Evolutionary conservation across 2,329 filamentous ascomycete species (phyloP), one percentile per base, ranked within the genome.

Genomic region (Aspergillus bombycis): DNA sequence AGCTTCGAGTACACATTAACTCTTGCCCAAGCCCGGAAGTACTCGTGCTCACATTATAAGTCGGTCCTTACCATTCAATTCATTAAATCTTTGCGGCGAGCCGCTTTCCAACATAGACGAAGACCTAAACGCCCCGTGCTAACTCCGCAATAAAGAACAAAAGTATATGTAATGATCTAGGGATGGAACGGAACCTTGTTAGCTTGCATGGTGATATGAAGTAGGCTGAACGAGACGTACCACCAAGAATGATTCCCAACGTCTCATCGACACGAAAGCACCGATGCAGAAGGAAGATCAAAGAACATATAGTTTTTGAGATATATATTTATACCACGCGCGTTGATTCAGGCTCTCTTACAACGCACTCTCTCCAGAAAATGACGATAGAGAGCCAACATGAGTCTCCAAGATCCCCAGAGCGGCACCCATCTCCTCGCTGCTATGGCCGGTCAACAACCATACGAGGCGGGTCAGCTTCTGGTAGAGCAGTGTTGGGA

Each of bases 371-470:
- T 71, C 58, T 19, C 67, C 62, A 14, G 65, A 53, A 26, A 68
- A 68, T 4, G 50, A 36, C 14, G 34, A 61, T 30, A 71, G 65
- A 4, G 65, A 54, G 43, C 62, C 68, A 21, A 60, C 63, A 41
- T 70, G 62, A 6, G 68, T 65, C 34, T 75, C 75, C 54, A 74
- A 63, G 38, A 74, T 70, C 1, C 72, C 71, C 61, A 76, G 43
- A 21, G 68, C 70, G 30, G 71, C 68, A 36, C 68, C 68, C 58
- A 74, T 71, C 57, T 75, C 71, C 53, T 71, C 70, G 16, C 71
- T 67, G 57, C 69, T 75, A 46, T 74, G 75, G 30, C 78, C 77
- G 1, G 77, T 79, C 65, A 80, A 66, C 53, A 79, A 61, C 78
- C 77, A 80, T 34, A 72, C 66, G 8, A 79, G 67, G 32, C 74